phyloP scores from a whole-genome alignment of 2,329 filamentous ascomycete genomes.

The Diplocarpon rosae region DNA sequence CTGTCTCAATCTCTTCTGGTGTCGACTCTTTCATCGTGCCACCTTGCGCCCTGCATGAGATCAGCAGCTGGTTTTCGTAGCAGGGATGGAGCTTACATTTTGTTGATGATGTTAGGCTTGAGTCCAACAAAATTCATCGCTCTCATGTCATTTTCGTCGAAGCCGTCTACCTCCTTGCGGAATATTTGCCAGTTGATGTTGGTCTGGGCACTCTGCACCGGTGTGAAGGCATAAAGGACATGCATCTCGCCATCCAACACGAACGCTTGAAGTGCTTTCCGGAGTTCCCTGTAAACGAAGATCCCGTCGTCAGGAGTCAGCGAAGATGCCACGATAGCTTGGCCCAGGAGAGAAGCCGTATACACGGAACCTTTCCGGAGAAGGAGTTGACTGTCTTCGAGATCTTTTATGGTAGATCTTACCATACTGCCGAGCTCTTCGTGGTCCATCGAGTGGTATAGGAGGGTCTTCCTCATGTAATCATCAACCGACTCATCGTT shows the following conservation, averaged over 20 bases:
- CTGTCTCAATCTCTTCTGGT: conserved; percentile 45
- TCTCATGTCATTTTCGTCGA: conserved; percentile 61
- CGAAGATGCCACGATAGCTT: conserved; percentile 60
- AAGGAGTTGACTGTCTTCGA: conserved; percentile 46
- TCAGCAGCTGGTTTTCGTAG: neutral
- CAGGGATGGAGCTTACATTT: conserved; percentile 39
- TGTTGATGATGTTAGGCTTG: conserved; percentile 54
- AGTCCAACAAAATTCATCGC: conserved; percentile 59
- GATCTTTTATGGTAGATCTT: conserved; percentile 45
- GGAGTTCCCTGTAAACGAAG: conserved; percentile 60
- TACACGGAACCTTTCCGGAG: conserved; percentile 38
- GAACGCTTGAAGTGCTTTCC: conserved; percentile 56
- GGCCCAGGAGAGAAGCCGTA: conserved; percentile 52
- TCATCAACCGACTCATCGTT: conserved; percentile 54
- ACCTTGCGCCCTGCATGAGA: conserved; percentile 47
- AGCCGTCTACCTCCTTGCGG: conserved; percentile 55
- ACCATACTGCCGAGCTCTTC: conserved; percentile 42
- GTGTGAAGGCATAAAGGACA: conserved; percentile 66
- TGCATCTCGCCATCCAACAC: conserved; percentile 78
- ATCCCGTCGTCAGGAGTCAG: conserved; percentile 65
- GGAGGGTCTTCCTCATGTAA: conserved; percentile 56
- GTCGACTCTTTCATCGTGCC: conserved; percentile 53
- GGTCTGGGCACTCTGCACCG: conserved; percentile 46
- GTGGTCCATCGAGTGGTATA: conserved; percentile 45
- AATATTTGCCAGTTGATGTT: conserved; percentile 63